A percentile compares a stretch with the other conserved stretches of the same genome.
Evolutionary conservation across 2,329 filamentous ascomycete species (phyloP).

Genomic region (Aspergillus brasiliensis): DNA sequence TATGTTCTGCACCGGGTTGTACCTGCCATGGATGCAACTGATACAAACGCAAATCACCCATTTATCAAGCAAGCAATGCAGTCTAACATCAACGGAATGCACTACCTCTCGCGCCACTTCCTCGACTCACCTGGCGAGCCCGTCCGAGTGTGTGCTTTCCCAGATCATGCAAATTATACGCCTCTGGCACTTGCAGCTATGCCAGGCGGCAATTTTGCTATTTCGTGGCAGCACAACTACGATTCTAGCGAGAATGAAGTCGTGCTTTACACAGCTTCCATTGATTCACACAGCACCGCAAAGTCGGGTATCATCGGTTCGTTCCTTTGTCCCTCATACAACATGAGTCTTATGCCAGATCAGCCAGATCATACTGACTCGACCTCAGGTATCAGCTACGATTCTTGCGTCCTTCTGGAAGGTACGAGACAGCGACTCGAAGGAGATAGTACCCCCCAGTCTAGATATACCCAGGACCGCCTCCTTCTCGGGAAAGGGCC

Average conservation of each 20-base stretch:
- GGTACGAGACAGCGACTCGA: constrained; percentile 5
- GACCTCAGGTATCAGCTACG: constrained; percentile 22
- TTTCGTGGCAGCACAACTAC: constrained; percentile 38
- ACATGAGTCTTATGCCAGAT: not conserved
- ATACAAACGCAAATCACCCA: constrained; percentile 27
- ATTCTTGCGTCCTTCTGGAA: constrained; percentile 22
- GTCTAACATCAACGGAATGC: constrained; percentile 21
- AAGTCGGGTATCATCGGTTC: constrained; percentile 22
- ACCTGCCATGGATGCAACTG: constrained; percentile 24
- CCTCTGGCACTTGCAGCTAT: constrained; percentile 33
- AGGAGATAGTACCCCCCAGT: not conserved
- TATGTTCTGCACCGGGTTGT: constrained; percentile 39
- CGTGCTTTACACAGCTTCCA: constrained; percentile 28
- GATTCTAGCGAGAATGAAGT: constrained; percentile 29
- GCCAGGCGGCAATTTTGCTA: constrained; percentile 32
- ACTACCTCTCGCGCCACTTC: constrained; percentile 34
- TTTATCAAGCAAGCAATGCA: constrained; percentile 38
- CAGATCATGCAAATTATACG: constrained; percentile 30
- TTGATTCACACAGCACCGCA: constrained; percentile 11
- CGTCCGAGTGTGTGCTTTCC: constrained; percentile 32
- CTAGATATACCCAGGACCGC: not conserved
- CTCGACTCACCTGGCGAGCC: constrained; percentile 14
- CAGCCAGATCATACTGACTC: constrained; percentile 9
- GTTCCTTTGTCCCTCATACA: constrained; percentile 8
- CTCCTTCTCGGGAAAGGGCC: constrained; percentile 23